Conservation (phyloP, 140 eudicot species). For the Oenanthe javanica region DNA sequence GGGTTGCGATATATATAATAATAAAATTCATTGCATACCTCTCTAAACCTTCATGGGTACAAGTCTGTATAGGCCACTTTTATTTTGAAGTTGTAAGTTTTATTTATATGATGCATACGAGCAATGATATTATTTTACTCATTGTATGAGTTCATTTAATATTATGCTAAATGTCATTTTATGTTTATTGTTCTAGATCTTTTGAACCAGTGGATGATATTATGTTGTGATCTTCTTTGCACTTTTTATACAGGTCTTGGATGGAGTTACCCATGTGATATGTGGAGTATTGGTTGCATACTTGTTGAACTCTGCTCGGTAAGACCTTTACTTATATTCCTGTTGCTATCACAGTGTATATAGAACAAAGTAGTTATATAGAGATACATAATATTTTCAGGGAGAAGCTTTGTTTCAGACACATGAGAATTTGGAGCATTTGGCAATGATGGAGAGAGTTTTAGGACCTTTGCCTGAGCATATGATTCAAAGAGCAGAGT, state of each 20-base stretch:
- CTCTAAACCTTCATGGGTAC: not conserved
- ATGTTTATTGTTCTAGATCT: not conserved
- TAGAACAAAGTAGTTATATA: not conserved
- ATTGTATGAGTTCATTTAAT: not conserved
- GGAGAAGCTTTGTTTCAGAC: conserved; percentile 84
- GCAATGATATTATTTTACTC: not conserved
- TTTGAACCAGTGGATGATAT: not conserved
- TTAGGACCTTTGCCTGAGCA: conserved; percentile 81
- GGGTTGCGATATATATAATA: not conserved
- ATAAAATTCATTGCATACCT: not conserved
- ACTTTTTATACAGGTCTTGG: conserved; percentile 57
- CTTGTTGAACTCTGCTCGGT: conserved; percentile 85
- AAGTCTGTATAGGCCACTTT: not conserved
- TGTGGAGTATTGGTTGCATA: conserved; percentile 87
- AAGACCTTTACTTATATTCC: conserved; percentile 9
- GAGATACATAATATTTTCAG: conserved; percentile 24
- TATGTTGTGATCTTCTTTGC: not conserved
- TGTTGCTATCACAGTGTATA: not conserved
- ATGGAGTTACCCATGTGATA: conserved; percentile 82
- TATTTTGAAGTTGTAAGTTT: not conserved
- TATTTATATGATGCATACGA: not conserved
- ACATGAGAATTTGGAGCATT: conserved; percentile 81
- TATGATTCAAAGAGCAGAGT: conserved; percentile 57
- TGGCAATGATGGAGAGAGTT: conserved; percentile 95
- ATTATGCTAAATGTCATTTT: too few relatives aligned